These are phyloP conservation scores for Cladosporium phlei DNA, from an alignment of 2,329 filamentous ascomycete species.

Conservation along the genomic window DNA sequence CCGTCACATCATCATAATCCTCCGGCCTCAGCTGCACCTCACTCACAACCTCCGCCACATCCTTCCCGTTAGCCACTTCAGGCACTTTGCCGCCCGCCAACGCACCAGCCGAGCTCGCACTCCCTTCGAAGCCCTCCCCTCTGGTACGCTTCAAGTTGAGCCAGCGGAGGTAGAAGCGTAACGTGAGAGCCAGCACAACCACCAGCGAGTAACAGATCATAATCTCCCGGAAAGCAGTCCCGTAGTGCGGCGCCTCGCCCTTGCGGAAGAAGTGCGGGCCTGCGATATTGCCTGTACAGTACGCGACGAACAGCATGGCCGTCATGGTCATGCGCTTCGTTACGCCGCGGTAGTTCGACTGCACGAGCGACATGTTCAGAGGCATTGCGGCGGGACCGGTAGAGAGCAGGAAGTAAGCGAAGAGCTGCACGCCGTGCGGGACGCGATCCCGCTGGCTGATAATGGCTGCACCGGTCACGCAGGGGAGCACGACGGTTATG, in stretches of 20 bases:
- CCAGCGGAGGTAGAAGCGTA: conserved; percentile 48
- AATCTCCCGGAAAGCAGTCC: conserved; percentile 49
- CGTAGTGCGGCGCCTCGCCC: conserved; percentile 45
- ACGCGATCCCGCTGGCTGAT: conserved; percentile 37
- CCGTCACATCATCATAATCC: conserved; percentile 53
- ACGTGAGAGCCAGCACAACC: conserved; percentile 39
- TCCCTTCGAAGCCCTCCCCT: neutral
- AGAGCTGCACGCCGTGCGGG: conserved; percentile 41
- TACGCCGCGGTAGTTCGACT: conserved; percentile 47
- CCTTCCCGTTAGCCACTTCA: neutral
- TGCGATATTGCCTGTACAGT: conserved; percentile 45
- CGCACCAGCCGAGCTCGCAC: conserved; percentile 32
- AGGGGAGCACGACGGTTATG: conserved; percentile 43
- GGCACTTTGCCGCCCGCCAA: conserved; percentile 21
- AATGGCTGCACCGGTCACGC: conserved; percentile 30
- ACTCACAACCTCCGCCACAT: neutral
- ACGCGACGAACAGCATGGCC: conserved; percentile 44
- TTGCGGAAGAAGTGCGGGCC: conserved; percentile 49
- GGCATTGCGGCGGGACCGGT: conserved; percentile 53
- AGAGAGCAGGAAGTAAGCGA: conserved; percentile 55
- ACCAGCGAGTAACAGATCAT: conserved; percentile 54
- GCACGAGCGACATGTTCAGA: conserved; percentile 50
- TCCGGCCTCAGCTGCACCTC: conserved; percentile 17
- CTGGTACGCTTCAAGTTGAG: conserved; percentile 39
- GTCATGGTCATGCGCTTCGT: conserved; percentile 31